Conservation (phyloP, 257 asterid species). For the Lycium ferocissimum region DNA sequence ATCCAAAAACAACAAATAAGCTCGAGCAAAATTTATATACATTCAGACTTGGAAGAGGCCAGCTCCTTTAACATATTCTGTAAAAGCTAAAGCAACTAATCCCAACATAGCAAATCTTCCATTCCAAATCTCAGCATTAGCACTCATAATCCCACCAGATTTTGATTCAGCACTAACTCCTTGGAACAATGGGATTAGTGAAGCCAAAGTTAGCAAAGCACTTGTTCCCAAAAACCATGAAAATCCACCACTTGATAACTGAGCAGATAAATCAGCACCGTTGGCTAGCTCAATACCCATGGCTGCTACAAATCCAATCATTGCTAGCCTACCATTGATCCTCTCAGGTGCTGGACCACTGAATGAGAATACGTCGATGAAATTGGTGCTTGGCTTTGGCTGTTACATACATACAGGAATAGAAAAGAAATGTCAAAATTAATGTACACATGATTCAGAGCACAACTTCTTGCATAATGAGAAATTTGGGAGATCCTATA, state of each 20-base stretch:
- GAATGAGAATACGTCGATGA: constrained; percentile 65
- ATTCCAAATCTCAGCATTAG: constrained; percentile 81
- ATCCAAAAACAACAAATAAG: too few relatives aligned
- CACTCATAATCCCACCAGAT: constrained; percentile 53
- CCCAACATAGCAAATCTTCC: constrained; percentile 94
- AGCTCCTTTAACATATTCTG: constrained; percentile 74
- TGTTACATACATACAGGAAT: not conserved
- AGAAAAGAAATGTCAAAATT: not conserved
- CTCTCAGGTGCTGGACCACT: constrained; percentile 86
- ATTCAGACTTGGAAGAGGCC: constrained; percentile 48
- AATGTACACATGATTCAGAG: too few relatives aligned
- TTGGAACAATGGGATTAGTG: constrained; percentile 64
- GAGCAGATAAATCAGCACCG: constrained; percentile 65
- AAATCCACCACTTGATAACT: constrained; percentile 63
- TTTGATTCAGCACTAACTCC: constrained; percentile 65
- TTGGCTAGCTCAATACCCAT: constrained; percentile 64
- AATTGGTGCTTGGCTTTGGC: constrained; percentile 45
- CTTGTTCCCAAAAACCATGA: constrained; percentile 61
- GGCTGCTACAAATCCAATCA: constrained; percentile 86
- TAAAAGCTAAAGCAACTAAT: constrained; percentile 73
- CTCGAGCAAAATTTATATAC: too few relatives aligned
- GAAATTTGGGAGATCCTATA: too few relatives aligned
- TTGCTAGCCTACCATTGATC: constrained; percentile 82
- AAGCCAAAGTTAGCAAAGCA: constrained; percentile 61
- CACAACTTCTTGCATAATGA: too few relatives aligned